phyloP scores from a whole-genome alignment of 306 rosid species.

The Mimosa pudica region DNA sequence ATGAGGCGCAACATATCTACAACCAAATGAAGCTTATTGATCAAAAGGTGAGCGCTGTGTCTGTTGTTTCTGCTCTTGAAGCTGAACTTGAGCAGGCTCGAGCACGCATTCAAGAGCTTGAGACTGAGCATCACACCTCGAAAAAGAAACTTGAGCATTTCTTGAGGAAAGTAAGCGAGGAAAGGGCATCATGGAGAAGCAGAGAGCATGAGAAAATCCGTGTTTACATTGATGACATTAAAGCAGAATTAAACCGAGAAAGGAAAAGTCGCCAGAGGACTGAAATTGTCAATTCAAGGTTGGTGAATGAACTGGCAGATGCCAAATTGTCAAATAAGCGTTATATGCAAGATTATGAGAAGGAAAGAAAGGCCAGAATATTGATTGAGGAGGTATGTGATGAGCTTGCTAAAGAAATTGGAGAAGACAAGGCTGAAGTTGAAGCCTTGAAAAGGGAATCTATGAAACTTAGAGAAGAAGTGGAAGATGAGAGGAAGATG shows the following conservation, averaged over 20 bases:
- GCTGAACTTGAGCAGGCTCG: conserved; percentile 80
- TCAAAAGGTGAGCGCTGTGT: conserved; percentile 62
- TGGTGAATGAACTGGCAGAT: conserved; percentile 88
- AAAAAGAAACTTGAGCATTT: conserved; percentile 83
- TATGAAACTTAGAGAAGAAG: conserved; percentile 70
- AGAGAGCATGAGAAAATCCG: conserved; percentile 95
- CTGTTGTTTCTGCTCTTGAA: conserved; percentile 78
- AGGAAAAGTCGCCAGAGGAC: conserved; percentile 78
- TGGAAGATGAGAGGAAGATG: conserved; percentile 89
- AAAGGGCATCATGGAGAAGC: conserved; percentile 76
- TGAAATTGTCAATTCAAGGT: conserved; percentile 78
- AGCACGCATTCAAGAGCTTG: conserved; percentile 75
- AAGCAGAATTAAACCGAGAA: conserved; percentile 72
- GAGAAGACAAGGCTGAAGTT: conserved; percentile 89
- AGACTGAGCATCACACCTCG: conserved; percentile 71
- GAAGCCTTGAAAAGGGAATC: conserved; percentile 77
- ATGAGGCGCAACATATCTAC: conserved; percentile 60
- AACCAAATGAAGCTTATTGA: conserved; percentile 68
- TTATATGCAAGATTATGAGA: conserved; percentile 79
- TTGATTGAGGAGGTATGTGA: conserved; percentile 88
- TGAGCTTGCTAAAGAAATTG: conserved; percentile 93
- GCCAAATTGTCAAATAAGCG: conserved; percentile 70
- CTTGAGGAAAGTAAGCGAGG: conserved; percentile 80
- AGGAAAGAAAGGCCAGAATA: conserved; percentile 80
- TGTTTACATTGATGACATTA: conserved; percentile 69